These are phyloP conservation scores for Trichophyton benhamiae DNA, from an alignment of 2,329 filamentous ascomycete genomes.

Conservation along the genomic window DNA sequence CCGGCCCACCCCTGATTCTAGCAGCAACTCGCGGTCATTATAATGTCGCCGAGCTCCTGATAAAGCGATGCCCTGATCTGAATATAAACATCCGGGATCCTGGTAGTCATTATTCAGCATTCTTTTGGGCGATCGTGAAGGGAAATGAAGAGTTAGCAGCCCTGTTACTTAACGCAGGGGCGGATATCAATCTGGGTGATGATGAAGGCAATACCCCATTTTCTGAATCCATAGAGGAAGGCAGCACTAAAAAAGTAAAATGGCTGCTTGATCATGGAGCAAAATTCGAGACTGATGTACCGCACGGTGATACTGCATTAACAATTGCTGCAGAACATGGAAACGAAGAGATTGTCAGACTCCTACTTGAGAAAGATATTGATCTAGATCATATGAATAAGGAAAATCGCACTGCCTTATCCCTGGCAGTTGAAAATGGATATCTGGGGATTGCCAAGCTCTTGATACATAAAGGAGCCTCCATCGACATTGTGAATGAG, in stretches of 20 bases:
- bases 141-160: not conserved
- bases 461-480: not conserved
- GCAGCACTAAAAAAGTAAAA: not conserved
- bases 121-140: not conserved
- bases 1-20: not conserved
- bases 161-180: not conserved
- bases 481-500: not conserved
- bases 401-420: not conserved
- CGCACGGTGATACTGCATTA: not conserved
- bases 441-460: not conserved
- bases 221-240: not conserved
- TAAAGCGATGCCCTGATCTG: not conserved
- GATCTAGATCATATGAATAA: not conserved
- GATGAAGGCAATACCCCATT: not conserved
- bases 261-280: not conserved
- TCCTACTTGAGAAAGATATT: not conserved
- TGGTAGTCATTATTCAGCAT: conserved; percentile 26
- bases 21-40: not conserved
- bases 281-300: not conserved
- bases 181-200: not conserved
- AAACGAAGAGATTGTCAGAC: not conserved
- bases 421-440: not conserved
- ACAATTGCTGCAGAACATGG: not conserved
- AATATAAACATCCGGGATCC: not conserved
- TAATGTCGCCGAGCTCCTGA: not conserved